phyloP scores from a whole-genome alignment of 1,284 basidiomycete genomes.

The Leccinum variabile region DNA sequence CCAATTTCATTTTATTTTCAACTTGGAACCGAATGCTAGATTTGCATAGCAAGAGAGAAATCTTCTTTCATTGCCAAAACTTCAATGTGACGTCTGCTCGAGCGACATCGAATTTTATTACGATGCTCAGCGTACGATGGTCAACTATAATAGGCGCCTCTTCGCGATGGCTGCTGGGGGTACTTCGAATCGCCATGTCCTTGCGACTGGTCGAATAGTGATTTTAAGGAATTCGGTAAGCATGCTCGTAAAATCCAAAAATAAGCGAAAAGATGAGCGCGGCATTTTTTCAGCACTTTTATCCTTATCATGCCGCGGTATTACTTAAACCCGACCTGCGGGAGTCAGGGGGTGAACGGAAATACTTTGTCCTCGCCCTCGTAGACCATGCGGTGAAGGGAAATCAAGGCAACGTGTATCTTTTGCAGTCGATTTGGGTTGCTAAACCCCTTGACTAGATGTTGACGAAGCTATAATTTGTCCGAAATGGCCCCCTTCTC shows the following conservation, averaged over 20 bases:
- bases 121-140: conserved; percentile 68
- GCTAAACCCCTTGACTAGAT: conserved; percentile 44
- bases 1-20: not conserved
- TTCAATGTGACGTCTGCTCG: conserved; percentile 69
- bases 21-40: not conserved
- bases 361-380: conserved; percentile 76
- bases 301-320: conserved; percentile 67
- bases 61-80: conserved; percentile 64
- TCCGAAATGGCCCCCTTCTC: conserved; percentile 73
- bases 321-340: conserved; percentile 71
- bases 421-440: not conserved
- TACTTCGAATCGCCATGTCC: conserved; percentile 66
- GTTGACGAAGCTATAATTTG: conserved; percentile 58
- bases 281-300: conserved; percentile 66
- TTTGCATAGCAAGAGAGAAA: conserved; percentile 68
- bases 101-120: conserved; percentile 79
- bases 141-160: conserved; percentile 66
- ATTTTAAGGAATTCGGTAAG: conserved; percentile 81
- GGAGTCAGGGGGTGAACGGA: conserved; percentile 50
- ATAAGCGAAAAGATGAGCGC: conserved; percentile 1
- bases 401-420: conserved; percentile 47
- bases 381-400: conserved; percentile 63
- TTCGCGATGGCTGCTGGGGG: conserved; percentile 64
- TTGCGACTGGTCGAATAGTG: conserved; percentile 79
- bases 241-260: conserved; percentile 2